These are phyloP conservation scores for Agastache rugosa DNA, from an alignment of 257 asterid species.

Conservation along the genomic window DNA sequence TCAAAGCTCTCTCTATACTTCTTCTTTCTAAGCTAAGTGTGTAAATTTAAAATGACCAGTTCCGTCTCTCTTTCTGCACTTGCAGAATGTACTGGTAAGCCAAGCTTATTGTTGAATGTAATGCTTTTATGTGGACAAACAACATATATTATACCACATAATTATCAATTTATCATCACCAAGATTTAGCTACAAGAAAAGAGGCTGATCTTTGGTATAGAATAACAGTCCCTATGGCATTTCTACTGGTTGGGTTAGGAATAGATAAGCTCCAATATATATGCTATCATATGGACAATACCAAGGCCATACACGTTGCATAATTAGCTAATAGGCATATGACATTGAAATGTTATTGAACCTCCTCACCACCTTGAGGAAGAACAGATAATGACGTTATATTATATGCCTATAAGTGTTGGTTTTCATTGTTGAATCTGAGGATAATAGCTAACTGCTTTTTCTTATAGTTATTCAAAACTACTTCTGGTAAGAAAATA, in stretches of 20 bases:
- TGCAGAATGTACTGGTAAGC: slow-evolving; percentile 81
- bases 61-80: slow-evolving; percentile 81
- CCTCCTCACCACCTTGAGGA: background rate
- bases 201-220: background rate
- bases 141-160: background rate
- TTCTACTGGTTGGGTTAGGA: background rate
- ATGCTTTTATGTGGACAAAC: background rate
- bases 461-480: background rate
- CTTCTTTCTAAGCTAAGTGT: slow-evolving; percentile 27
- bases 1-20: slow-evolving; percentile 25
- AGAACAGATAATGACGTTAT: no score
- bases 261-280: background rate
- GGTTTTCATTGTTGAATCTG: background rate
- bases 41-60: slow-evolving; percentile 48
- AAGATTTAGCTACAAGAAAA: background rate
- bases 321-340: background rate
- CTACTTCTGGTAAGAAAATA: slow-evolving; percentile 8
- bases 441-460: background rate
- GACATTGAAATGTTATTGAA: background rate
- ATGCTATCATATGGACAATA: background rate
- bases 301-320: background rate
- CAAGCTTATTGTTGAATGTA: slow-evolving; percentile 10
- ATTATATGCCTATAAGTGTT: background rate
- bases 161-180: slow-evolving; percentile 1
- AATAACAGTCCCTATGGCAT: background rate